Base-by-base conservation (phyloP, 805 yeast species). In the Wickerhamomyces strasburgensis region DNA sequence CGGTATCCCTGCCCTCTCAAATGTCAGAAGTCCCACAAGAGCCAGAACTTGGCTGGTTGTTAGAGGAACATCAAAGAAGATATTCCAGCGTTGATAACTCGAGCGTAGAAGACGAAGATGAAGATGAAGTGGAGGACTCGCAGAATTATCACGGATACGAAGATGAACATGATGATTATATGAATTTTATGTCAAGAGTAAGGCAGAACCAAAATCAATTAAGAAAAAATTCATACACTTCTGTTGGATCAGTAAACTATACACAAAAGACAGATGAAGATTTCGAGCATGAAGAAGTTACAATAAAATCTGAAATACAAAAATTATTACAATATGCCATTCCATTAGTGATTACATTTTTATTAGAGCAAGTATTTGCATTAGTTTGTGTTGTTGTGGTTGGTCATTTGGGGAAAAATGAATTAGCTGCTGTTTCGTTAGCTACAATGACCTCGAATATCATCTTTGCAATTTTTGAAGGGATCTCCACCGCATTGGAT, bases 381-480 rank as follows among this genome's bases (percentile, higher is more conserved):
- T 70, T 78, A 2, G 77, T 73, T 3, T 73, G 82, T 6, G 72
- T 79, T 16, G 62, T 78, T 3, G 63, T 73, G 52, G 96, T 88
- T 1, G 90, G 93, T n/a, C 89, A 79, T 51, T 58, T 84, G 35
- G 95, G 95, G 26, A 84, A 82, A 33, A 70, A 69, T 26, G 88
- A 85, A 56, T 67, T 85, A 34, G 93, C 89, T 3, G 94, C 95
- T 0, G 90, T 84, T 5, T 80, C 90, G 1, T 64, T 85, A 54
- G 90, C 87, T 1, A 74, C 85, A 0, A 85, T 84, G 88, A 84
- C 93, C 1, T 83, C 86, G 1, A 81, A 81, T 46, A 83, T 85
- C 43, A 80, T 90, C 0, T 76, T 82, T 47, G 86, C 94, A 0
- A 68, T 84, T 24, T 79, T 84, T 50, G 90, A 84, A 54, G 95